Percentiles rank a stretch among this genome's conserved stretches.
These are phyloP conservation scores for Fusarium transvaalense DNA, from an alignment of 2,329 filamentous ascomycete genomes.

Conservation along the genomic window DNA sequence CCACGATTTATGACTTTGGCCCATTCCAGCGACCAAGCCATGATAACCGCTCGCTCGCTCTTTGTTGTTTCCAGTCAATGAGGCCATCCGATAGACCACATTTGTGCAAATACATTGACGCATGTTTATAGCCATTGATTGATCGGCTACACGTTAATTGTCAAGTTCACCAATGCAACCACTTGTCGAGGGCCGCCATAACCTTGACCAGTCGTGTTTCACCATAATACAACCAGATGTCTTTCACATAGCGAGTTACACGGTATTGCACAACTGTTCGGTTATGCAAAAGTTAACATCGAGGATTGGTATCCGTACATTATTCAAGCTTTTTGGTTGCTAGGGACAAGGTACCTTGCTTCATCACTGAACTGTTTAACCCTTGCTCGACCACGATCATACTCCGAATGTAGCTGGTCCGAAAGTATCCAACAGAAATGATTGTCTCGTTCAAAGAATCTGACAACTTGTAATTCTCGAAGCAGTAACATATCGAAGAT, in stretches of 20 bases:
- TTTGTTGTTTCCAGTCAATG: constrained; percentile 16
- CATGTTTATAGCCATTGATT: constrained; percentile 21
- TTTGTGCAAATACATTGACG: constrained; percentile 15
- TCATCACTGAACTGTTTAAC: not conserved
- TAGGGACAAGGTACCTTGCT: not conserved
- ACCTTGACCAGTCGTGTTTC: constrained; percentile 19
- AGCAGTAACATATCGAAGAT: not conserved
- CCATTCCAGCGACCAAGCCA: constrained; percentile 15
- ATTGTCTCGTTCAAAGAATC: not conserved
- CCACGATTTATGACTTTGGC: constrained; percentile 5
- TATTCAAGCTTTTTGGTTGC: not conserved
- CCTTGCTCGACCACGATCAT: not conserved
- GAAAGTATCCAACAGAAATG: not conserved
- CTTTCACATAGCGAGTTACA: not conserved
- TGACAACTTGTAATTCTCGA: no score
- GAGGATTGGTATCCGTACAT: not conserved
- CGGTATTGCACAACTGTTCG: not conserved
- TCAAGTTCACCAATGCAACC: constrained; percentile 43
- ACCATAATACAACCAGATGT: constrained; percentile 14
- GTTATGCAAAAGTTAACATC: not conserved
- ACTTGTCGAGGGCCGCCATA: constrained; percentile 33
- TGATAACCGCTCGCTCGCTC: not conserved
- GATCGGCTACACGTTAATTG: constrained; percentile 16
- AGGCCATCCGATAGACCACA: constrained; percentile 7
- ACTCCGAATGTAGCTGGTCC: not conserved